phyloP scores from a whole-genome alignment of 2,329 filamentous ascomycete genomes.

The Monosporascus sp. region DNA sequence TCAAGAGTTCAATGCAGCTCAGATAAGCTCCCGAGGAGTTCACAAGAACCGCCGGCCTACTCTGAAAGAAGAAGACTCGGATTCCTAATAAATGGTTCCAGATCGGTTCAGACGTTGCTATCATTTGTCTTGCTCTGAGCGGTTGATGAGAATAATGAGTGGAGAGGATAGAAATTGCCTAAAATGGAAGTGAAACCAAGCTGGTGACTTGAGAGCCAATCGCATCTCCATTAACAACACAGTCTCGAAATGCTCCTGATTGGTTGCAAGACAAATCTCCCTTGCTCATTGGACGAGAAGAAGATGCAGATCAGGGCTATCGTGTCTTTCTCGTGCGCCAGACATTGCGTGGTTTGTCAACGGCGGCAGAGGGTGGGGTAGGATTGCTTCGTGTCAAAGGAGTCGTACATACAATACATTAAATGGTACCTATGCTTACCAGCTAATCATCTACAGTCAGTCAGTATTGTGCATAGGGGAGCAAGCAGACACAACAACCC shows the following conservation, averaged over 20 bases:
- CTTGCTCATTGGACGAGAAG: constrained; percentile 11
- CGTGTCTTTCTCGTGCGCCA: background rate
- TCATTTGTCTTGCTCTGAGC: background rate
- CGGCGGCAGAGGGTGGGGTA: background rate
- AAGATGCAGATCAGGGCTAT: constrained; percentile 2
- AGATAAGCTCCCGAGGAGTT: background rate
- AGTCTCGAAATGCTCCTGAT: constrained; percentile 17
- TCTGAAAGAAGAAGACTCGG: background rate
- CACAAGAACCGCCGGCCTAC: background rate
- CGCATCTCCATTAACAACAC: constrained; percentile 8
- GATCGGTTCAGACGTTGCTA: background rate
- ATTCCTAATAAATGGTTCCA: background rate
- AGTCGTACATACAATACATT: background rate
- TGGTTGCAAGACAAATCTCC: constrained; percentile 1
- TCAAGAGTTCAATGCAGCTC: background rate
- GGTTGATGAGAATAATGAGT: background rate
- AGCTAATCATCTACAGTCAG: background rate
- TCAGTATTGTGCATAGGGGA: background rate
- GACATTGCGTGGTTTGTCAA: background rate
- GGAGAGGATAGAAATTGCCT: constrained; percentile 6
- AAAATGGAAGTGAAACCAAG: constrained; percentile 22
- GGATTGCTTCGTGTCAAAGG: background rate
- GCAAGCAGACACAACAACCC: background rate
- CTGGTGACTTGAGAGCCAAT: constrained; percentile 22
- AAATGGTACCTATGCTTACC: background rate